Conservation (phyloP, 306 rosid genomes). For the Prunus kanzakura region DNA sequence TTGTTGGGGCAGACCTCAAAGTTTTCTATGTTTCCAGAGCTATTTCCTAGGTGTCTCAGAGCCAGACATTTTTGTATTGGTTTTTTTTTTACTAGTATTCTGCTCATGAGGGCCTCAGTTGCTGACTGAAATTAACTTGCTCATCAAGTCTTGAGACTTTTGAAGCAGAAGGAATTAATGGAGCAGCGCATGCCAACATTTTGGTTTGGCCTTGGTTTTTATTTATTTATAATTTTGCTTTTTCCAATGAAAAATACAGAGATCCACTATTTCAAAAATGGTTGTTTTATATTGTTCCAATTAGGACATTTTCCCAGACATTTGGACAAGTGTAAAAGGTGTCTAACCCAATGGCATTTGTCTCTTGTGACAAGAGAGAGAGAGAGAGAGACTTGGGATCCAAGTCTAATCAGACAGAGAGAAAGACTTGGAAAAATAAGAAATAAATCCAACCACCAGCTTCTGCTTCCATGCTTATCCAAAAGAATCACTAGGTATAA, state of each 20-base stretch:
- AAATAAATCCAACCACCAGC: too few species aligned
- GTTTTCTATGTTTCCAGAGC: neutral
- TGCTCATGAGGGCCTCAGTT: neutral
- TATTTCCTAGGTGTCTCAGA: neutral
- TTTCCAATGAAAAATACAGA: neutral
- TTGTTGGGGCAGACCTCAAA: constrained; percentile 12
- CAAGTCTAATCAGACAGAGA: neutral
- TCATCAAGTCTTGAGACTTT: neutral
- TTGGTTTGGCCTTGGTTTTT: neutral
- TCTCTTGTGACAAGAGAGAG: neutral
- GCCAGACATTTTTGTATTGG: too few species aligned
- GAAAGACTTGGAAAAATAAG: neutral
- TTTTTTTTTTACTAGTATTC: too few species aligned
- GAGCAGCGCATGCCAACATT: neutral
- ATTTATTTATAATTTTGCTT: neutral
- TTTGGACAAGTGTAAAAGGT: too few species aligned
- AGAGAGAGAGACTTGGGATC: neutral
- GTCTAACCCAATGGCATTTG: neutral
- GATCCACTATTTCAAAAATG: neutral
- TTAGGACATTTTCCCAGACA: neutral
- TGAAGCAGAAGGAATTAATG: neutral
- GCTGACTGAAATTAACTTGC: neutral
- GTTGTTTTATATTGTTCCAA: neutral
- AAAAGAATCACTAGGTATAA: too few species aligned
- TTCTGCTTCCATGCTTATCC: too few species aligned